A percentile compares a stretch with the other conserved stretches of the same genome.
Conservation (phyloP, 148 eudicot genomes). For the Rhododendron ovatum region DNA sequence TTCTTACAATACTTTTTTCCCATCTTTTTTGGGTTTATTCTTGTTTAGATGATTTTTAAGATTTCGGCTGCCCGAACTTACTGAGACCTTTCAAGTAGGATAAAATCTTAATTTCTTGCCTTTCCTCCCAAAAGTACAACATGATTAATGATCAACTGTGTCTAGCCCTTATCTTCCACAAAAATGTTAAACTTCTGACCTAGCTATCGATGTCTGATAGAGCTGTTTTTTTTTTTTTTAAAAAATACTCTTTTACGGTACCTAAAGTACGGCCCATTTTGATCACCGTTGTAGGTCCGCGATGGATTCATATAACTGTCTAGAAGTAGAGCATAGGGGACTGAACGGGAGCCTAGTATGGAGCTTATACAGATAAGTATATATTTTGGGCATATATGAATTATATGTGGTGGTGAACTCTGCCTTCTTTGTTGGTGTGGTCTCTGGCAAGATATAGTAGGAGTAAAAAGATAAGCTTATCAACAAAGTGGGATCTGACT, state of each 20-base stretch:
- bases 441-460: background rate
- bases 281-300: background rate
- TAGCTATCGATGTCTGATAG: background rate
- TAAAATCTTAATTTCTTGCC: background rate
- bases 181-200: background rate
- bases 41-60: no score
- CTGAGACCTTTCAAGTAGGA: background rate
- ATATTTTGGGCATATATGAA: background rate
- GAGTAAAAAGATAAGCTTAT: slow-evolving; percentile 10
- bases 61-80: background rate
- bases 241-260: background rate
- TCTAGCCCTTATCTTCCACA: background rate
- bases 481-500: slow-evolving; percentile 41
- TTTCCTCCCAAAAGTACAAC: background rate
- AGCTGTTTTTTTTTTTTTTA: background rate
- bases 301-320: background rate
- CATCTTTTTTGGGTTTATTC: no score
- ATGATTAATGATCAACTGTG: background rate
- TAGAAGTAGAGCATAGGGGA: background rate
- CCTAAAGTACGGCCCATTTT: background rate
- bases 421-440: background rate
- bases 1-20: no score
- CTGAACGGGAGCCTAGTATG: background rate
- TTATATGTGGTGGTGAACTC: background rate
- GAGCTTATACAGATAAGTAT: background rate